Conservation (phyloP, 148 eudicot species). For the Persicaria tinctoria region DNA sequence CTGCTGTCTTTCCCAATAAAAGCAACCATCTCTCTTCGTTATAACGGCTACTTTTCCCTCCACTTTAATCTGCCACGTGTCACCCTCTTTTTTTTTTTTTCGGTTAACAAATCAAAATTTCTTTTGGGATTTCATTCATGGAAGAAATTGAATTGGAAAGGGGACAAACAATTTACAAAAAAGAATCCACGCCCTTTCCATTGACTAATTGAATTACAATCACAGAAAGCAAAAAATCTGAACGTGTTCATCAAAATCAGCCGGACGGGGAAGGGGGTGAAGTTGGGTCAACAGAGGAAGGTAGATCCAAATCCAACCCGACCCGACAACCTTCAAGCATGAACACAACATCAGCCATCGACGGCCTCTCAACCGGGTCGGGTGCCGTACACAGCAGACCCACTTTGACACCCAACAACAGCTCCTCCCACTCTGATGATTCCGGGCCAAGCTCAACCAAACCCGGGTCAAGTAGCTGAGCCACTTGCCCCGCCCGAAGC, state of each 20-base stretch:
- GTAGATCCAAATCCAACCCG: conserved; percentile 59
- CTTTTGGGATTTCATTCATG: not conserved
- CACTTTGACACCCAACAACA: conserved; percentile 61
- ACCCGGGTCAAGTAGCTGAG: conserved; percentile 60
- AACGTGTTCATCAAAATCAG: not conserved
- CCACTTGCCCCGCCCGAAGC: conserved; percentile 54
- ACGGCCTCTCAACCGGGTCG: conserved; percentile 50
- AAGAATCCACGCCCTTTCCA: not conserved
- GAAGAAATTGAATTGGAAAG: not conserved
- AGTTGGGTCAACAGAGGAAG: conserved; percentile 62
- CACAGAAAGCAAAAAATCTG: not conserved
- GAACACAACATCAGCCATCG: conserved; percentile 56
- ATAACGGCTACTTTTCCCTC: conserved; percentile 10
- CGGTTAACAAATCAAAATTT: not conserved
- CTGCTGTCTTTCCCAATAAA: not conserved
- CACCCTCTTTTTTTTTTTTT: not conserved
- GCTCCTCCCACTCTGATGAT: conserved; percentile 84
- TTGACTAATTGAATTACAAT: conserved; percentile 5
- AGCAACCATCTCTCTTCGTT: not conserved
- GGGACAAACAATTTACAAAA: not conserved
- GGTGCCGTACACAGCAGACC: conserved; percentile 62
- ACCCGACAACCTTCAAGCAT: conserved; percentile 78
- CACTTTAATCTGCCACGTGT: not conserved
- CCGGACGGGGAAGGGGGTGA: conserved; percentile 38
- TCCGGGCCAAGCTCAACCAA: conserved; percentile 74